Percentiles rank a stretch among this genome's conserved stretches.
Conservation (phyloP, 257 asterid species). For the Rhazya stricta region DNA sequence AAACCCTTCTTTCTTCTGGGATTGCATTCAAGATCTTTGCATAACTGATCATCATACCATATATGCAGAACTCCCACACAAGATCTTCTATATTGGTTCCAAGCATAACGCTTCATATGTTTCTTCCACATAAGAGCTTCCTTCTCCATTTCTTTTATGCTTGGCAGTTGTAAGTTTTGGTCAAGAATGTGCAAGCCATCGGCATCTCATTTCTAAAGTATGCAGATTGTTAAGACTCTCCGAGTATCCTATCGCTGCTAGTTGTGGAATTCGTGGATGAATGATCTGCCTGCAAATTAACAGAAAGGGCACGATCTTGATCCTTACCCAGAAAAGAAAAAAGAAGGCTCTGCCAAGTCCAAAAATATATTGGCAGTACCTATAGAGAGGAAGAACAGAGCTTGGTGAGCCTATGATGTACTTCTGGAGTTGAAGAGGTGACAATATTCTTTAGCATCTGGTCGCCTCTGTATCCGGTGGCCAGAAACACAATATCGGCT, state of each 20-base stretch:
- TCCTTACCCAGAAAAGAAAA: not conserved
- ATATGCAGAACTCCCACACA: constrained; percentile 45
- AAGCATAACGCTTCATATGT: constrained; percentile 26
- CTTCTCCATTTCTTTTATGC: constrained; percentile 31
- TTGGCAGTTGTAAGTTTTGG: constrained; percentile 23
- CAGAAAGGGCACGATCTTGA: not conserved
- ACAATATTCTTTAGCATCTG: constrained; percentile 45
- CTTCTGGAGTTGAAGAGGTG: constrained; percentile 28
- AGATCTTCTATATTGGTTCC: constrained; percentile 18
- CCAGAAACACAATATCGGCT: constrained; percentile 48
- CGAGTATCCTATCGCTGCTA: constrained; percentile 58
- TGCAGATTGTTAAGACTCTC: constrained; percentile 43
- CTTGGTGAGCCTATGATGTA: constrained; percentile 29
- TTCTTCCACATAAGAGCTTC: constrained; percentile 24
- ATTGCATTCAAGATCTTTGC: constrained; percentile 54
- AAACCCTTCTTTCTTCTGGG: constrained; percentile 55
- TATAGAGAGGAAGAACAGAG: constrained; percentile 50
- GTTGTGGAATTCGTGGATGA: constrained; percentile 68
- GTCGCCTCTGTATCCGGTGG: constrained; percentile 63
- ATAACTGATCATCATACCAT: constrained; percentile 60
- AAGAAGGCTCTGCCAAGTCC: not conserved
- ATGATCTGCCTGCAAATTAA: constrained; percentile 44
- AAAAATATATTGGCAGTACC: constrained; percentile 22
- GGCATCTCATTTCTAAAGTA: constrained; percentile 28
- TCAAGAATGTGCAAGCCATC: constrained; percentile 31